Evolutionary conservation across 495 filamentous ascomycete genomes (phyloP), one percentile per base, ranked within the genome.

Genomic region (Letharia lupina): DNA sequence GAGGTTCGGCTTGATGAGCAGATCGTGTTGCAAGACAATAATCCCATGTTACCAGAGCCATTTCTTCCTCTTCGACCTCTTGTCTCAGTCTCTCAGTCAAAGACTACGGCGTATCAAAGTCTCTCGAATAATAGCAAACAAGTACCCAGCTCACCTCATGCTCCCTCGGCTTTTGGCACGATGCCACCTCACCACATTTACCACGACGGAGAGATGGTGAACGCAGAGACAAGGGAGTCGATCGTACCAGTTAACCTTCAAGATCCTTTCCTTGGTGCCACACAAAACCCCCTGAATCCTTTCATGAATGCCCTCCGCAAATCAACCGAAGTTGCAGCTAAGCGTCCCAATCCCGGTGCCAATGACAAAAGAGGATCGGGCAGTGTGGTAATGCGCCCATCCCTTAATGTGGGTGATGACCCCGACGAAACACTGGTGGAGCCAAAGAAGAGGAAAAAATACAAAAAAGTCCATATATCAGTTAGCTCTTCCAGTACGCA

Each of bases 131-230:
- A 65, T 45, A 63, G 48, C 10, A 72, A 72, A 57, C 61, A 65
- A 45, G 9, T 57, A n/a, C 66, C 67, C 52, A 67, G 62, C 48
- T 72, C 70, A n/a, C 69, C 70, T 11, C 47, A 50, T 56, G 70
- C 70, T 11, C 35, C 67, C 23, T 68, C 64, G 8, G 31, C 31
- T 9, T 57, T 70, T 15, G 28, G 44, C 11, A 50, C 61, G 5
- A 37, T 67, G 2, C 42, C 61, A 40, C 52, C 54, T 2, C 68
- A 68, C 39, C 56, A 47, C 16, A n/a, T 66, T 8, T 60, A 64
- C 3, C 44, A 56, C 13, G 41, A 57, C 41, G 70, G 70, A 31
- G 47, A 54, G 5, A 50, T 70, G 5, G 63, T 70, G 18, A 72
- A 70, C 33, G 4, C 65, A 16, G 41, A 70, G 16, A 70, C 70